Conservation (phyloP, 208 protist species). For the Crithidia bombi region DNA sequence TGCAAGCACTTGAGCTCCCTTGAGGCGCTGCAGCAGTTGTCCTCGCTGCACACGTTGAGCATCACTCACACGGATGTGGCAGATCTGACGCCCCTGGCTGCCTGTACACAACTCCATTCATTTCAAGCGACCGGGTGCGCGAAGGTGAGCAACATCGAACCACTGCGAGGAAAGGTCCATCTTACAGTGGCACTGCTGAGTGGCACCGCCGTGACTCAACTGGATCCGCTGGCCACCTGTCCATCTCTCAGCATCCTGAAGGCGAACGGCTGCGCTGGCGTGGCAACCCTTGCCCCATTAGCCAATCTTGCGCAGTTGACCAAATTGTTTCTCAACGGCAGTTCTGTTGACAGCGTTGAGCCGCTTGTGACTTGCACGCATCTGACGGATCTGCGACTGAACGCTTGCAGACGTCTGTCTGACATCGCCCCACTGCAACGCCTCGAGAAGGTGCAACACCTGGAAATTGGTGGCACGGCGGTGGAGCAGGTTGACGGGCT, state of each 20-base stretch:
- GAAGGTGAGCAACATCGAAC: not conserved
- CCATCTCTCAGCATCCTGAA: not conserved
- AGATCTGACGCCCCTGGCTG: constrained; percentile 6
- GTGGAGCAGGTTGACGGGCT: constrained; percentile 5
- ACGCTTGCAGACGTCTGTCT: constrained; percentile 13
- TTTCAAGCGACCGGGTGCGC: constrained; percentile 3
- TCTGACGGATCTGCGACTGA: constrained; percentile 20
- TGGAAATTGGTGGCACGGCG: not conserved
- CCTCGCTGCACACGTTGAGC: not conserved
- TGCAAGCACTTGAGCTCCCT: not conserved
- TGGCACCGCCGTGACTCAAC: not conserved
- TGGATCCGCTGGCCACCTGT: constrained; percentile 6
- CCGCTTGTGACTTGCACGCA: not conserved
- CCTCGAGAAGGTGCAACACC: not conserved
- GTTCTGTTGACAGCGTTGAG: not conserved
- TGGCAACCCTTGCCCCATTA: not conserved
- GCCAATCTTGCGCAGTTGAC: not conserved
- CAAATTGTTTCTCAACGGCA: not conserved
- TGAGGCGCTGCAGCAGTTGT: not conserved
- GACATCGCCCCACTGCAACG: constrained; percentile 14
- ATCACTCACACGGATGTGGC: constrained; percentile 1
- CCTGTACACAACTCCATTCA: not conserved
- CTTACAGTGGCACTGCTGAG: constrained; percentile 6
- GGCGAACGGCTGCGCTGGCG: not conserved
- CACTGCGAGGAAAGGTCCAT: not conserved